A percentile compares a stretch with the other conserved stretches of the same genome.
Conservation (phyloP, 2,329 filamentous ascomycete genomes). For the Ceratocystis papillata region DNA sequence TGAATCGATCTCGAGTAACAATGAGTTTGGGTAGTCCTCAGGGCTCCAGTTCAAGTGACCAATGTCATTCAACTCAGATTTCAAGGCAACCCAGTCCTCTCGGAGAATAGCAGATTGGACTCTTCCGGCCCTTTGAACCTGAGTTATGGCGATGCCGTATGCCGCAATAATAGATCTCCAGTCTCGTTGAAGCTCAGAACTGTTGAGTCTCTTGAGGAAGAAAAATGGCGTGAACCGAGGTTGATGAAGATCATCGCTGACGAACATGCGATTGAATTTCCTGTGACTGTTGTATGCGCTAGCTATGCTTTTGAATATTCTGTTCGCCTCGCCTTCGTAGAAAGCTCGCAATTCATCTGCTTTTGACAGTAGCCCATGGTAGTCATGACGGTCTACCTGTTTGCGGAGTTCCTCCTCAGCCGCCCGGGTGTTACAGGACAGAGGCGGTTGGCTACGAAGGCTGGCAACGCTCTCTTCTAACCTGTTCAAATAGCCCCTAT, state of each 20-base stretch:
- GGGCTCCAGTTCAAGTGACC: constrained; percentile 50
- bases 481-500: constrained; percentile 11
- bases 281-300: not conserved
- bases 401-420: not conserved
- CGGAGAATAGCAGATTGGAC: constrained; percentile 28
- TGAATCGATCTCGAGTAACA: constrained; percentile 55
- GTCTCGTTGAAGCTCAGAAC: constrained; percentile 27
- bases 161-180: constrained; percentile 34
- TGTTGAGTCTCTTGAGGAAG: constrained; percentile 32
- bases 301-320: not conserved
- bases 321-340: not conserved
- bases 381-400: not conserved
- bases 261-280: not conserved
- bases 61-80: constrained; percentile 37
- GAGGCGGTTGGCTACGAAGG: not conserved
- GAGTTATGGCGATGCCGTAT: constrained; percentile 35
- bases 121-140: constrained; percentile 36
- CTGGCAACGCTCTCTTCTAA: constrained; percentile 1
- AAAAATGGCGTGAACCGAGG: constrained; percentile 28
- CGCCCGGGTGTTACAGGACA: not conserved
- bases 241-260: not conserved
- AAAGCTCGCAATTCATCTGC: not conserved
- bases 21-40: constrained; percentile 43
- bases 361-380: not conserved
- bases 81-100: constrained; percentile 29